Percentiles rank a stretch among this genome's conserved stretches.
These are phyloP conservation scores for Hypoxylon sp. DNA, from an alignment of 2,329 filamentous ascomycete genomes.

Conservation along the genomic window DNA sequence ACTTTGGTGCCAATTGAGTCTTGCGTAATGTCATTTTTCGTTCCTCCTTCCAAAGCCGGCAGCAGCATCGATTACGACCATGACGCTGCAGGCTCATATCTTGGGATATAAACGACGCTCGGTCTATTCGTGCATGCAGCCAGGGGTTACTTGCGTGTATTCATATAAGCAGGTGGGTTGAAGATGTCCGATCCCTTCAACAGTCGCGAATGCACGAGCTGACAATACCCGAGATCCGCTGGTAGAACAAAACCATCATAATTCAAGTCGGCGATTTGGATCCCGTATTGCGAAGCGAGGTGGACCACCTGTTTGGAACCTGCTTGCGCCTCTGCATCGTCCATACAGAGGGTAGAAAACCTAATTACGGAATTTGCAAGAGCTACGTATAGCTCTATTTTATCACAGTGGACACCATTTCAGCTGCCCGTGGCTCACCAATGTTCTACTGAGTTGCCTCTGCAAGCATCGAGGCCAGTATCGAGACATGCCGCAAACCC, in stretches of 20 bases:
- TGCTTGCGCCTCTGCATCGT: too few relatives aligned
- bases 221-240: too few relatives aligned
- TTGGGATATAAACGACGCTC: slow-evolving; percentile 10
- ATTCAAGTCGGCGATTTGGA: slow-evolving; percentile 16
- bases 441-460: slow-evolving; percentile 9
- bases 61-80: slow-evolving; percentile 25
- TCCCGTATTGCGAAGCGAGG: slow-evolving; percentile 7
- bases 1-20: slow-evolving; percentile 26
- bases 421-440: slow-evolving; percentile 11
- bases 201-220: slow-evolving; percentile 8
- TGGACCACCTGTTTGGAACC: too few relatives aligned
- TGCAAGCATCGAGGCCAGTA: slow-evolving; percentile 8
- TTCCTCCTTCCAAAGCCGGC: slow-evolving; percentile 28
- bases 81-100: slow-evolving; percentile 22
- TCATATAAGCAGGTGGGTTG: slow-evolving; percentile 18
- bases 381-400: too few relatives aligned
- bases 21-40: slow-evolving; percentile 11
- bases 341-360: too few relatives aligned
- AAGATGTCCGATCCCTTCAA: slow-evolving; percentile 5
- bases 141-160: slow-evolving; percentile 19
- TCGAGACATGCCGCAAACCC: slow-evolving; percentile 11
- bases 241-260: slow-evolving; percentile 1
- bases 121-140: slow-evolving; percentile 24
- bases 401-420: slow-evolving; percentile 20
- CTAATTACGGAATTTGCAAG: too few relatives aligned